Evolutionary conservation across 345 rosid genomes (phyloP).

Genomic region (Schrenkiella parvula): DNA sequence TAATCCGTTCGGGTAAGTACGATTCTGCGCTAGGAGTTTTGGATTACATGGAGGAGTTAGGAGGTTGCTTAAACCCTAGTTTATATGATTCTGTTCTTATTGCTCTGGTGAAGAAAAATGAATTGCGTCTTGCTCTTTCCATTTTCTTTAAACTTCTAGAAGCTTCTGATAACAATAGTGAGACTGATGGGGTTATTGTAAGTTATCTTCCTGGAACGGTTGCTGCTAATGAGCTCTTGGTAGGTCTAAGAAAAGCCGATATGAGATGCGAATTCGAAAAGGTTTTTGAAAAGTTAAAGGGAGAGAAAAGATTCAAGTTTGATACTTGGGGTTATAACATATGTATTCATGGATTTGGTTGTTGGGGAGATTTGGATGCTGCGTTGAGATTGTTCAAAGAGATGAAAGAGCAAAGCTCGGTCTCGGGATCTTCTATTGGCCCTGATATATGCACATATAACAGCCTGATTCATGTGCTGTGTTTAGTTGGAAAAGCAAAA

Average conservation of each 20-base stretch:
- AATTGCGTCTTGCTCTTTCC: conserved; percentile 52
- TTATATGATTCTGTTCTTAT: conserved; percentile 63
- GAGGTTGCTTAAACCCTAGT: conserved; percentile 39
- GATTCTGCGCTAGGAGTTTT: conserved; percentile 65
- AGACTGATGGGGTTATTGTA: conserved; percentile 5
- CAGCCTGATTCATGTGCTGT: conserved; percentile 68
- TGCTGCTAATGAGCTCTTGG: conserved; percentile 65
- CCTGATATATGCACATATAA: conserved; percentile 93
- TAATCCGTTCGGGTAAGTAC: conserved; percentile 54
- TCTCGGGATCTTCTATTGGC: conserved; percentile 35
- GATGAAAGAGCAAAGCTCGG: conserved; percentile 57
- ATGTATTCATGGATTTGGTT: conserved; percentile 81
- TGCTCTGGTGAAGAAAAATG: conserved; percentile 61
- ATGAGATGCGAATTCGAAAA: conserved; percentile 55
- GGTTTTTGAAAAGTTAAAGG: conserved; percentile 47
- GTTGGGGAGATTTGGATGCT: conserved; percentile 67
- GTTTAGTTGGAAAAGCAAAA: conserved; percentile 66
- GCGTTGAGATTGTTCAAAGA: conserved; percentile 70
- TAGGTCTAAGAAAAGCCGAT: conserved; percentile 54
- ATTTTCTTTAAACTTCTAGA: conserved; percentile 69
- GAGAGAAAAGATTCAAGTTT: conserved; percentile 44
- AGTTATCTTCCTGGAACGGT: conserved; percentile 45
- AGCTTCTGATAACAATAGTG: conserved; percentile 22
- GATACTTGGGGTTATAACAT: conserved; percentile 74
- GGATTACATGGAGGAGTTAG: conserved; percentile 69